These are phyloP conservation scores for Chloranthus sessilifolius DNA, from an alignment of 164 flowering plant species.

Conservation along the genomic window DNA sequence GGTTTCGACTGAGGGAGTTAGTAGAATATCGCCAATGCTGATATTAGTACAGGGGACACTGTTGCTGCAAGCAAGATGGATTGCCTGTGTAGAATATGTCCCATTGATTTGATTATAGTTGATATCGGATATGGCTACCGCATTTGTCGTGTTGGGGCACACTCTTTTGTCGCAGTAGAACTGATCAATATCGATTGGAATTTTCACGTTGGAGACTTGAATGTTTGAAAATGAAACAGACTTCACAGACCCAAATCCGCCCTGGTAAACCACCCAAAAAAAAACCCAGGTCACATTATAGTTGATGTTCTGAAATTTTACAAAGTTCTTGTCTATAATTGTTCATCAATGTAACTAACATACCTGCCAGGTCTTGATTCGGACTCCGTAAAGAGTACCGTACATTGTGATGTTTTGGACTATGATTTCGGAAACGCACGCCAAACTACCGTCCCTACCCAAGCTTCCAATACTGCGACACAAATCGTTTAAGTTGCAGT, in stretches of 20 bases:
- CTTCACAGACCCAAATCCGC: constrained; percentile 7
- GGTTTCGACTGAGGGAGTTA: constrained; percentile 1
- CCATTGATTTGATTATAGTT: constrained; percentile 3
- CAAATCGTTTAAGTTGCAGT: background rate
- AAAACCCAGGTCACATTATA: no score
- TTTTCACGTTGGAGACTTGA: constrained; percentile 7
- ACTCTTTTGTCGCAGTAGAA: constrained; percentile 1
- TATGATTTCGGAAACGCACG: constrained; percentile 5
- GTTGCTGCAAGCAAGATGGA: constrained; percentile 6
- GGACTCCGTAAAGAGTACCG: constrained; percentile 1
- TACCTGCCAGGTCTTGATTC: constrained; percentile 9
- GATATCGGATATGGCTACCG: constrained; percentile 2
- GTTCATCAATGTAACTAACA: no score
- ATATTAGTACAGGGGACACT: constrained; percentile 7
- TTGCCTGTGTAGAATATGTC: constrained; percentile 2
- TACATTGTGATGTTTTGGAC: constrained; percentile 3
- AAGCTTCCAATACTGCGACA: background rate
- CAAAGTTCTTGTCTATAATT: no score
- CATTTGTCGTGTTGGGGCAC: constrained; percentile 6
- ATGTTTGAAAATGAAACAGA: constrained; percentile 1
- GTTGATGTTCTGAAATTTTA: no score
- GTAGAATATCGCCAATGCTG: background rate
- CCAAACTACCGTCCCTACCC: constrained; percentile 7
- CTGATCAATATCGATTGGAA: constrained; percentile 4
- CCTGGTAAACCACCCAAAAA: background rate